Percentiles rank a stretch among this genome's conserved stretches.
phyloP scores from a whole-genome alignment of 2,329 filamentous ascomycete species.

The Penicillium sp. region DNA sequence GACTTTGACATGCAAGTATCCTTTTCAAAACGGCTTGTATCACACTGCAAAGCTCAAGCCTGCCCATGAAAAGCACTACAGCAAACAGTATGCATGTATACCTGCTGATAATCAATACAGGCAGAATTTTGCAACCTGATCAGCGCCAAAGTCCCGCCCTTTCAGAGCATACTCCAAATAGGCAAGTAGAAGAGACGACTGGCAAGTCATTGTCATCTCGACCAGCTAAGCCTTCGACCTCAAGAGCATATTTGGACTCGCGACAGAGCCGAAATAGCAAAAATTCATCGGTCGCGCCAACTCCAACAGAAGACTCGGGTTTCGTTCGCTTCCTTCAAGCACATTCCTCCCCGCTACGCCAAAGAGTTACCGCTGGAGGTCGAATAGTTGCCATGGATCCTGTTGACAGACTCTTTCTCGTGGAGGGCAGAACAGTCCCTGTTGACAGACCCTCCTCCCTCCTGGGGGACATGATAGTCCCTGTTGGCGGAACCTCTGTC shows the following conservation, averaged over 20 bases:
- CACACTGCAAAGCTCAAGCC: neutral
- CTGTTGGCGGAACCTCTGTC: neutral
- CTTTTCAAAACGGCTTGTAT: neutral
- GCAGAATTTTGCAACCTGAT: constrained; percentile 2
- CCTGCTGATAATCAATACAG: constrained; percentile 12
- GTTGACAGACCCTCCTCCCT: neutral
- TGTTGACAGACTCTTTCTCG: neutral
- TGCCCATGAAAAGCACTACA: neutral
- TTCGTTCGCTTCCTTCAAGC: constrained; percentile 49
- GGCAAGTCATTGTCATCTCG: constrained; percentile 14
- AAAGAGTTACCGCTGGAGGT: constrained; percentile 51
- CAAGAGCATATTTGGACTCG: neutral
- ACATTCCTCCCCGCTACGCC: constrained; percentile 49
- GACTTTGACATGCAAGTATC: neutral
- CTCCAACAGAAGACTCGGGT: constrained; percentile 38
- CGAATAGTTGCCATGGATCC: constrained; percentile 47
- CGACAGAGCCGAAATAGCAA: neutral
- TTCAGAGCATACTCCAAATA: constrained; percentile 3
- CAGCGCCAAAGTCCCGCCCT: constrained; percentile 2
- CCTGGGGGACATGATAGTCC: neutral
- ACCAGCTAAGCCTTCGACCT: neutral
- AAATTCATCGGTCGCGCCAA: neutral
- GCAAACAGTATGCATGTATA: neutral
- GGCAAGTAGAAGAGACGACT: constrained; percentile 22
- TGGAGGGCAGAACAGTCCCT: neutral